Base-by-base conservation (phyloP, 768 basidiomycete species). In the Collybiopsis confluens region DNA sequence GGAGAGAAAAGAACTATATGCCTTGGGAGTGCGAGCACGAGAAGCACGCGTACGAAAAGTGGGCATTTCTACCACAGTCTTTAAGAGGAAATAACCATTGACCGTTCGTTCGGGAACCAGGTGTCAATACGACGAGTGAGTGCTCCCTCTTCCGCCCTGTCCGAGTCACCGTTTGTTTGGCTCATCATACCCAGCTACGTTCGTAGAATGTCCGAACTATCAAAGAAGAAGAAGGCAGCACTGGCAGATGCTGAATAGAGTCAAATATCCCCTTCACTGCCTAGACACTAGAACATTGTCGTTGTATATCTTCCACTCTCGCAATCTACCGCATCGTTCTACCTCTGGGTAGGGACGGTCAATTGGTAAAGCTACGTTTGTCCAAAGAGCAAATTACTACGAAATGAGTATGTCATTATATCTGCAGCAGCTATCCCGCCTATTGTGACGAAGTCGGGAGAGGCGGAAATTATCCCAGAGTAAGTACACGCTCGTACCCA, bases 11-110 rank as follows among this genome's bases (percentile, higher is more conserved):
- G 46, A 72, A 71, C 48, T 97, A 92, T 68, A 68, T 90, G 62
- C 86, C 90, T n/a, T 97, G 93, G 93, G 86, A 94, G 59, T 96
- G 93, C 68, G 89, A 92, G 67, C 84, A 93, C 59, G 88, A 96
- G 73, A 77, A 86, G 57, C 88, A 92, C 66, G 75, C 76, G 30
- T 90, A 96, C 64, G 92, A 96, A 74, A 85, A 90, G 91, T 89
- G 64, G 62, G 85, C 76, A 24, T 13, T 10, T 16, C 15, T 0
- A 9, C 18, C 10, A n/a, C n/a, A 6, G n/a, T 23, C 9, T 45
- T 13, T 27, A 0, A 3, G 11, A 16, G 7, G 24, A 16, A 15
- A 45, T 27, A 26, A 16, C 24, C 24, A 13, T 13, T 33, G 30
- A 33, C 30, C 30, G 13, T 23, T 3, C 35, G 36, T 18, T 30